Evolutionary conservation across 106 monocot genomes (phyloP), one percentile per base, ranked within the genome.

Genomic region (Chionographis japonica): DNA sequence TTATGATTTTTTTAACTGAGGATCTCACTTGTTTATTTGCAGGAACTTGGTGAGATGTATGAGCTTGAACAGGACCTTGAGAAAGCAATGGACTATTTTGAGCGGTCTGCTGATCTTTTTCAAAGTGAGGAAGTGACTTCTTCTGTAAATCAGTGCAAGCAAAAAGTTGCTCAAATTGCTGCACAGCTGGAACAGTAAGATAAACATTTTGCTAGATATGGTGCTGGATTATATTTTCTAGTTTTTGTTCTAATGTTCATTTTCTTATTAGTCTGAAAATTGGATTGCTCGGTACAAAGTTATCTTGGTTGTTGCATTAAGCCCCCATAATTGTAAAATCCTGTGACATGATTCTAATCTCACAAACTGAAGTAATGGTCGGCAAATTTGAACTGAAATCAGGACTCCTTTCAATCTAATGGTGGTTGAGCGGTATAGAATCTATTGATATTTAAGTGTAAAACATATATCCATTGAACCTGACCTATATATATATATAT

Each of bases 171-270:
- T 37, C 79, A 95, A 69, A 79, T 91, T 75, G 78, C 91, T 75
- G 95, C 91, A 41, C 91, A 95, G 69, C 61, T 95, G 63, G 95
- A 95, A 84, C 88, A 95, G 95, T 91, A 85, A 84, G 77, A 58
- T 70, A 72, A 13, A 55, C 43, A 19, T 59, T 12, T 62, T 42
- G 27, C 27, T 27, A 27, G 27, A 27, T 27, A 27, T 27, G 27
- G 27, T 27, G 27, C 27, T 27, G 27, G 27, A 27, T 27, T 27
- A 0, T 27, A 27, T 27, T 27, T 27, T 27, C 27, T 27, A 27
- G 1, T 27, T 27, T 27, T 27, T 27, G 27, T 50, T 38, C n/a
- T 12, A 17, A 18, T 4, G 50, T 4, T 50, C 3, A 35, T 14
- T 38, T 40, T 49, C 14, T 42, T 52, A 2, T 19, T 61, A 5